These are phyloP conservation scores for Globisporangium polare DNA, from an alignment of 352 stramenopile species.

Conservation along the genomic window DNA sequence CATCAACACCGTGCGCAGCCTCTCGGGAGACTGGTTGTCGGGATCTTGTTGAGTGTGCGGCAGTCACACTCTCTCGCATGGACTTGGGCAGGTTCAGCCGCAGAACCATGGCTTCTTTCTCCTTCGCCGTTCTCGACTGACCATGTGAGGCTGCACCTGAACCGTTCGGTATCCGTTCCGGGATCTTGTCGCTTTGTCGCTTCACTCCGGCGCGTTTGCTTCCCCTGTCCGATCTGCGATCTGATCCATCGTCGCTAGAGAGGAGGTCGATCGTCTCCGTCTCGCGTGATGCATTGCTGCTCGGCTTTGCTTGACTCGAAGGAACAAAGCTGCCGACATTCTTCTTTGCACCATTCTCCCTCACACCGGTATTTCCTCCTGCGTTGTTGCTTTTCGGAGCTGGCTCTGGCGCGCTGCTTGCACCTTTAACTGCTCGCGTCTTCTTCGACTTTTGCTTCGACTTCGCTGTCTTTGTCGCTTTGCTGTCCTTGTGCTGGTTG, in stretches of 20 bases:
- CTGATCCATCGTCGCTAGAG: conserved; percentile 25
- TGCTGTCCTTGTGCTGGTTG: conserved; percentile 9
- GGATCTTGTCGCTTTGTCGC: neutral
- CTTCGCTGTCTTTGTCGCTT: conserved; percentile 18
- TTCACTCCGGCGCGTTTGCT: neutral
- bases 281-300: neutral
- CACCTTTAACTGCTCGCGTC: conserved; percentile 13
- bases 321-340: too few species aligned
- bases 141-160: neutral
- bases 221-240: neutral
- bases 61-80: neutral
- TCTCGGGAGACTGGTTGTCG: neutral
- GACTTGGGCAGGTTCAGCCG: neutral
- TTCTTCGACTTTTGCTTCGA: conserved; percentile 17
- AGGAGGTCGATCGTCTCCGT: conserved; percentile 24
- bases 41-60: neutral
- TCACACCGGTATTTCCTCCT: too few species aligned
- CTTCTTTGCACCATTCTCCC: neutral
- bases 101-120: neutral
- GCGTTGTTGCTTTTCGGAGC: too few species aligned
- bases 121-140: neutral
- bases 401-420: too few species aligned
- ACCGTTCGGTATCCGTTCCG: neutral
- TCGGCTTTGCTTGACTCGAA: neutral
- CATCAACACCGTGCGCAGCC: neutral